A percentile compares a stretch with the other conserved stretches of the same genome.
Evolutionary conservation across 495 filamentous ascomycete genomes (phyloP).

Genomic region (Niebla homalea): DNA sequence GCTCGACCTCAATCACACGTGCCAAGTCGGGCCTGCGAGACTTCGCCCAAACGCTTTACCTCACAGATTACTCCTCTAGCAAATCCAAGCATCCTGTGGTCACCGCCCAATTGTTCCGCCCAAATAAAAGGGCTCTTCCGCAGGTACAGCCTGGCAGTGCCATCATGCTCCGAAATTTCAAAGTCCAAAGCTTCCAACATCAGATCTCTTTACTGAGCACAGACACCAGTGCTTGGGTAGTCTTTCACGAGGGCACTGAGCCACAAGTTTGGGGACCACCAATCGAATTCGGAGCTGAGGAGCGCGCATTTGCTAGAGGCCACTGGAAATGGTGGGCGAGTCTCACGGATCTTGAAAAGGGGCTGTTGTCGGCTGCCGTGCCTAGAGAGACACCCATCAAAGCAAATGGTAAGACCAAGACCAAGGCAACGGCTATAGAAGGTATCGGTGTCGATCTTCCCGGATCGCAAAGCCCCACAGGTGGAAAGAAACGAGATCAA

Average conservation of each 20-base stretch:
- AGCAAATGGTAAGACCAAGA: slow-evolving; percentile 28
- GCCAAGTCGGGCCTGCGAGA: slow-evolving; percentile 56
- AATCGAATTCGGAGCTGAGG: slow-evolving; percentile 48
- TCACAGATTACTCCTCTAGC: slow-evolving; percentile 50
- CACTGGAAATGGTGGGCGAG: slow-evolving; percentile 40
- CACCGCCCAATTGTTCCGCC: slow-evolving; percentile 57
- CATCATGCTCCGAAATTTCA: slow-evolving; percentile 62
- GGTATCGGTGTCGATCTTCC: slow-evolving; percentile 21
- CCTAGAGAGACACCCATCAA: slow-evolving; percentile 1
- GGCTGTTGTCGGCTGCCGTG: slow-evolving; percentile 18
- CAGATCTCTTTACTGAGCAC: slow-evolving; percentile 34
- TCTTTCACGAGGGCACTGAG: slow-evolving; percentile 34
- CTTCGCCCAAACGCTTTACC: slow-evolving; percentile 51
- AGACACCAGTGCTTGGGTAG: slow-evolving; percentile 50
- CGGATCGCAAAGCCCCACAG: slow-evolving; percentile 20
- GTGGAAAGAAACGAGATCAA: slow-evolving; percentile 22
- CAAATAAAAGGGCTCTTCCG: slow-evolving; percentile 59
- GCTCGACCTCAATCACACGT: slow-evolving; percentile 38
- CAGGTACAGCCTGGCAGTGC: slow-evolving; percentile 55
- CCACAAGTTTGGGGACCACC: slow-evolving; percentile 46
- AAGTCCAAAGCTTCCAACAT: slow-evolving; percentile 40
- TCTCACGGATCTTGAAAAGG: slow-evolving; percentile 20
- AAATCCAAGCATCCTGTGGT: slow-evolving; percentile 13
- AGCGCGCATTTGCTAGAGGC: slow-evolving; percentile 39
- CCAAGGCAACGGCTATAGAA: slow-evolving; percentile 26